Conservation (phyloP, 1,139 yeast genomes). For the Scheffersomyces segobiensis region DNA sequence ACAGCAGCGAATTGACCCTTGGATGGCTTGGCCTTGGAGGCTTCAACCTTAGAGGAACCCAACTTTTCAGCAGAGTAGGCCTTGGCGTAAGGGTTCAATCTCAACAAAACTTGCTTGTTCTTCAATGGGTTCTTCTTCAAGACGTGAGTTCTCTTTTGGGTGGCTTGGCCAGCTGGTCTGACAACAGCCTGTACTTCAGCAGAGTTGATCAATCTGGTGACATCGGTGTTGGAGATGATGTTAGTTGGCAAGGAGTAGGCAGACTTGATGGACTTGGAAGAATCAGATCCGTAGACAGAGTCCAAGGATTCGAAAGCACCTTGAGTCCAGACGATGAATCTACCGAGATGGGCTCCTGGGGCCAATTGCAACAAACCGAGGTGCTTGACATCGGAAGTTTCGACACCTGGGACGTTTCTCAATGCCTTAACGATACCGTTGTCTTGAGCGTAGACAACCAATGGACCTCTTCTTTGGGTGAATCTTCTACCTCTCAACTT, state of each 20-base stretch:
- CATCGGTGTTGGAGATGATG: slow-evolving; percentile 95
- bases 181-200: slow-evolving; percentile 97
- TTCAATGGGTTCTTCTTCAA: slow-evolving; percentile 99
- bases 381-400: slow-evolving; percentile 89
- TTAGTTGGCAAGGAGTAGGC: slow-evolving; percentile 91
- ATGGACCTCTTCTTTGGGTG: slow-evolving; percentile 99
- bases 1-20: slow-evolving; percentile 70
- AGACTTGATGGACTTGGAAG: slow-evolving; percentile 81
- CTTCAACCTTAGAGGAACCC: slow-evolving; percentile 79
- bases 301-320: slow-evolving; percentile 96
- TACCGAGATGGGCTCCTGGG: slow-evolving; percentile 99
- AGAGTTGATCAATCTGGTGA: slow-evolving; percentile 97
- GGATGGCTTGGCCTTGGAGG: slow-evolving; percentile 64
- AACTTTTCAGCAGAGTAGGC: slow-evolving; percentile 90
- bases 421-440: slow-evolving; percentile 97
- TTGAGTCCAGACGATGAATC: slow-evolving; percentile 99
- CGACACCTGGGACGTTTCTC: slow-evolving; percentile 99
- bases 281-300: slow-evolving; percentile 94
- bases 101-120: slow-evolving; percentile 97
- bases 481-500: slow-evolving; percentile 99
- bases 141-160: slow-evolving; percentile 93
- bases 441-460: slow-evolving; percentile 97
- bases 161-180: slow-evolving; percentile 94
- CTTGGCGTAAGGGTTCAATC: slow-evolving; percentile 99
- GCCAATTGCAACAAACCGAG: slow-evolving; percentile 98